These are phyloP conservation scores for Pterocarpus santalinus DNA, from an alignment of 306 rosid species.

Conservation along the genomic window DNA sequence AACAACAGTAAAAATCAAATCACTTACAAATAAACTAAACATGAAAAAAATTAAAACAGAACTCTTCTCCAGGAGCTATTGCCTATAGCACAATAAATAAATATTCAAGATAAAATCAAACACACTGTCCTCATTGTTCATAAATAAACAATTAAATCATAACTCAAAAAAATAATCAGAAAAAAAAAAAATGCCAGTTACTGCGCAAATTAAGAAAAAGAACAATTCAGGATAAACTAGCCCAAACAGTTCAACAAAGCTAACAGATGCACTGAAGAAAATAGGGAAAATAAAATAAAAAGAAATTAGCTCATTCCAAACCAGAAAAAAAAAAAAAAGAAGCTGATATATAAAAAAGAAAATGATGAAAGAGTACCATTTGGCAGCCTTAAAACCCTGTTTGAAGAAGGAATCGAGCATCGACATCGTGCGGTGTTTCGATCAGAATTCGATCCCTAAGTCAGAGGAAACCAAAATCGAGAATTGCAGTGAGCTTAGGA, in stretches of 20 bases:
- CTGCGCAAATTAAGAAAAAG: constrained; percentile 13
- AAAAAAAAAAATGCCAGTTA: neutral
- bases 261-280: neutral
- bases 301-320: constrained; percentile 1
- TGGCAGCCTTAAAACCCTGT: constrained; percentile 88
- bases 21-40: constrained; percentile 10
- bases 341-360: neutral
- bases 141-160: neutral
- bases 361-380: constrained; percentile 64
- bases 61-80: neutral
- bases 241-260: constrained; percentile 11
- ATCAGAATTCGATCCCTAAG: constrained; percentile 50
- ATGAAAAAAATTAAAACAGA: neutral
- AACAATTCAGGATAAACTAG: neutral
- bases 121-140: neutral
- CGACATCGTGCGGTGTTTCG: constrained; percentile 62
- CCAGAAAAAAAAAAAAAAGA: neutral
- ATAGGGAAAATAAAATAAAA: constrained; percentile 3
- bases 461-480: constrained; percentile 30
- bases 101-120: neutral
- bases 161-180: neutral
- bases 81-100: neutral
- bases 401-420: constrained; percentile 91
- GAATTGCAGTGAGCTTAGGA: constrained; percentile 26
- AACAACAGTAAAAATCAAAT: constrained; percentile 34